phyloP scores from a whole-genome alignment of 768 basidiomycete species.

The Hortiboletus campestris region DNA sequence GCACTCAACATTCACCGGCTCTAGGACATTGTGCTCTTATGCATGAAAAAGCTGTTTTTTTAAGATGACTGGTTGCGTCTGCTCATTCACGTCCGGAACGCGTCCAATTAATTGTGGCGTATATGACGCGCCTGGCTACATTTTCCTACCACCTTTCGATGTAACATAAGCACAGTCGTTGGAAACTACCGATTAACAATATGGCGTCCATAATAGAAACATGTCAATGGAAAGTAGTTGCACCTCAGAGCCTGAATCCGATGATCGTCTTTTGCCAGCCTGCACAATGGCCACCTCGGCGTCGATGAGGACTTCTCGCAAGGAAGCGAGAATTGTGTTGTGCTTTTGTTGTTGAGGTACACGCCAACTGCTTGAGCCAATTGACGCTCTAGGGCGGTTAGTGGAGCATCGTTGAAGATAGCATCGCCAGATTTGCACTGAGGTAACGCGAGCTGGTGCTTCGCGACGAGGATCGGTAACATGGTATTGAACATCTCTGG shows the following conservation, averaged over 20 bases:
- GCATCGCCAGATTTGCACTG: constrained; percentile 47
- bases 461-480: constrained; percentile 60
- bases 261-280: constrained; percentile 72
- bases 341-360: constrained; percentile 64
- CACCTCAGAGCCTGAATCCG: constrained; percentile 47
- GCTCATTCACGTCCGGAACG: not conserved
- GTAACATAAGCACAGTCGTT: constrained; percentile 5
- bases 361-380: constrained; percentile 68
- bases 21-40: constrained; percentile 25
- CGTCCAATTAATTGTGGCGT: not conserved
- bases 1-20: constrained; percentile 1
- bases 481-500: constrained; percentile 53
- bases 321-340: constrained; percentile 48
- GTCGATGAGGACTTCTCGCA: constrained; percentile 53
- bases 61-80: too few species aligned
- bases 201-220: not conserved
- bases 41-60: constrained; percentile 1
- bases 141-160: not conserved
- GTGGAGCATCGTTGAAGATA: not conserved
- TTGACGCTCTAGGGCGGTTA: constrained; percentile 43
- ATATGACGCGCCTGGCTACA: not conserved
- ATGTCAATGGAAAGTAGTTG: not conserved
- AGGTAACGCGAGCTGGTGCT: constrained; percentile 57
- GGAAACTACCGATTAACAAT: not conserved
- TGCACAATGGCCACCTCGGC: constrained; percentile 61